phyloP scores from a whole-genome alignment of 352 stramenopile genomes.

The Albugo laibachii region DNA sequence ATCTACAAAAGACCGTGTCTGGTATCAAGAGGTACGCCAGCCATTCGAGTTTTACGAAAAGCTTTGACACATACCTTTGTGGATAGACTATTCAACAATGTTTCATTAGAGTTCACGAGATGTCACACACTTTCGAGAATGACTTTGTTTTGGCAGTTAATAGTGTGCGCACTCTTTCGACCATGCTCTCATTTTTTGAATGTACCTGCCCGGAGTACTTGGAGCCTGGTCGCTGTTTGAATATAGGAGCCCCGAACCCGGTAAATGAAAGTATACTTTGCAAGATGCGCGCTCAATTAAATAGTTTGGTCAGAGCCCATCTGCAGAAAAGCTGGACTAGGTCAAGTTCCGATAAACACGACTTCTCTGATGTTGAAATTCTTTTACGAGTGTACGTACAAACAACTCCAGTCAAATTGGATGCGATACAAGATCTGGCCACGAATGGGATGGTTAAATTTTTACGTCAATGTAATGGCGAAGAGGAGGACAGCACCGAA shows the following conservation, averaged over 20 bases:
- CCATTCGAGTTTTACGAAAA: too few relatives aligned
- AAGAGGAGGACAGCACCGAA: slow-evolving; percentile 9
- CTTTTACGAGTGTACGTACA: slow-evolving; percentile 19
- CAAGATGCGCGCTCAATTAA: too few relatives aligned
- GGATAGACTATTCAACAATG: too few relatives aligned
- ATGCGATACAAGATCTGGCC: slow-evolving; percentile 25
- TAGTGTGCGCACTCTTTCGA: slow-evolving; percentile 1
- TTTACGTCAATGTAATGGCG: slow-evolving; percentile 1
- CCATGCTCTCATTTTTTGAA: neutral
- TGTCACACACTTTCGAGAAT: neutral
- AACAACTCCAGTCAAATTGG: slow-evolving; percentile 16
- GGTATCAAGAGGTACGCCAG: too few relatives aligned
- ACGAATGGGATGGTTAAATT: slow-evolving; percentile 22
- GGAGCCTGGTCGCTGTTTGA: too few relatives aligned
- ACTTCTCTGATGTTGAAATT: slow-evolving; percentile 12
- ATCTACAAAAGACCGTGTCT: too few relatives aligned
- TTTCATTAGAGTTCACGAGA: too few relatives aligned
- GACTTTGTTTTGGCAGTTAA: slow-evolving; percentile 3
- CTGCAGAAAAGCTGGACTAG: slow-evolving; percentile 22
- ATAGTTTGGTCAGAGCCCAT: slow-evolving; percentile 12
- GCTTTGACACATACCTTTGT: too few relatives aligned
- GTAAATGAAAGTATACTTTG: too few relatives aligned
- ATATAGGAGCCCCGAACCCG: too few relatives aligned
- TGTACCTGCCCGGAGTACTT: too few relatives aligned
- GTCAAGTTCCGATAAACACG: too few relatives aligned